phyloP scores from a whole-genome alignment of 2,329 filamentous ascomycete species.

The Byssoonygena ceratinophila region DNA sequence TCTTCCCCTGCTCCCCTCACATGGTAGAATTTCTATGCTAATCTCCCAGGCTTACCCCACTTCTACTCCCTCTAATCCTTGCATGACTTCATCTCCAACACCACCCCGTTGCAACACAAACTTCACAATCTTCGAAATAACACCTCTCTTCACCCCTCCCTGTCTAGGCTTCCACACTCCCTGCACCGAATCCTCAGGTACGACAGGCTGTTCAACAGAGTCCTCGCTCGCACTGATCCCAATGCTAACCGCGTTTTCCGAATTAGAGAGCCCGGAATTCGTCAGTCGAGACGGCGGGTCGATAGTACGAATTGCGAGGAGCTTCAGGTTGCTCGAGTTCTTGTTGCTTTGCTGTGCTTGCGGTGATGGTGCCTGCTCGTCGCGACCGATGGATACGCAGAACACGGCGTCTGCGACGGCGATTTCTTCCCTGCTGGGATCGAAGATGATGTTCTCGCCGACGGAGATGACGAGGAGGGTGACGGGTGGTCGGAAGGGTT shows the following conservation, averaged over 20 bases:
- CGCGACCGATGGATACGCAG: conserved; percentile 62
- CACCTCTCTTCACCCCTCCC: conserved; percentile 66
- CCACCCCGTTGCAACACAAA: conserved; percentile 66
- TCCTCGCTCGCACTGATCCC: conserved; percentile 34
- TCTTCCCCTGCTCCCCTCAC: too few relatives aligned
- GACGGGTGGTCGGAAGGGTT: conserved; percentile 58
- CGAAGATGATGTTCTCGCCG: conserved; percentile 82
- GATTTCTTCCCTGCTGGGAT: conserved; percentile 82
- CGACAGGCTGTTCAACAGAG: conserved; percentile 34
- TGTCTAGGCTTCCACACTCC: conserved; percentile 79
- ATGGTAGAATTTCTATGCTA: too few relatives aligned
- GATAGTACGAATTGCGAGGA: conserved; percentile 61
- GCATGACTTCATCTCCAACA: conserved; percentile 75
- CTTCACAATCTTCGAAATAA: conserved; percentile 65
- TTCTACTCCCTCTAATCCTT: conserved; percentile 61
- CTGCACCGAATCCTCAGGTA: conserved; percentile 48
- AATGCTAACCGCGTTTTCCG: conserved; percentile 47
- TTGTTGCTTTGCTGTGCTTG: conserved; percentile 30
- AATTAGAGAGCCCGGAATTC: conserved; percentile 57
- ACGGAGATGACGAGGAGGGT: conserved; percentile 84
- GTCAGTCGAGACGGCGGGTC: conserved; percentile 65
- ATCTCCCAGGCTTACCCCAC: conserved; percentile 40
- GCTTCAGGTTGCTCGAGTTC: conserved; percentile 37
- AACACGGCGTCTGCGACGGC: conserved; percentile 83
- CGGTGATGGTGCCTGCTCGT: conserved; percentile 21